Base-by-base conservation (phyloP, 106 monocot genomes). In the Dendrobium catenatum region DNA sequence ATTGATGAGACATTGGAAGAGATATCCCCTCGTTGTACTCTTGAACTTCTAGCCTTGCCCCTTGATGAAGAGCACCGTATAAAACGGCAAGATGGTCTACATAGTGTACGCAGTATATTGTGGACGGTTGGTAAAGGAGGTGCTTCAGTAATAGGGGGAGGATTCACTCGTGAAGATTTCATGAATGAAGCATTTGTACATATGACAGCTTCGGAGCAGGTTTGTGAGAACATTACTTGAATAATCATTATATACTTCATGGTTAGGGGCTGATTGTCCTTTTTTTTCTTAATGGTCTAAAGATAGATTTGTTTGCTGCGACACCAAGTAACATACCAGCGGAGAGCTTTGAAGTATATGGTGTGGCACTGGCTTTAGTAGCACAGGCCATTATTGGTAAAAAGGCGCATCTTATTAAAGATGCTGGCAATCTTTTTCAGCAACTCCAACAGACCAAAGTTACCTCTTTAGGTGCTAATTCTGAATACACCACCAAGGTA, bases 1-100 rank as follows among this genome's bases (percentile, higher is more conserved):
- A 98, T 98, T 79, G 95, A 98, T 40, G 93, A 93, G 66, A 98
- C 98, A 81, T 76, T 98, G 58, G 98, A 98, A 87, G 98, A 95
- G 67, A 93, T 98, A 68, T 87, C 91, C 27, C 98, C 94, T 80
- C 85, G 81, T 27, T 95, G 85, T 83, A 83, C 91, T 47, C 85
- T 98, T 41, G 98, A 95, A 80, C 98, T 98, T 81, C 82, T 98
- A 19, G 90, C 95, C 44, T 81, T 98, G 73, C 93, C 95, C 18
- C 88, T 98, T 77, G 88, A 98, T 82, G 83, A 87, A 33, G 89
- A 89, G 29, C 81, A 95, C 83, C 59, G 13, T 75, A 84, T 79
- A 33, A 95, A 87, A 79, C 77, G 94, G 42, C 89, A 93, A 66
- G 98, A 98, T 74, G 98, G 95, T 24, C 86, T 98, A 55, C 89